These are phyloP conservation scores for Gymnopilus junonius DNA, from an alignment of 768 basidiomycete species.

Conservation along the genomic window DNA sequence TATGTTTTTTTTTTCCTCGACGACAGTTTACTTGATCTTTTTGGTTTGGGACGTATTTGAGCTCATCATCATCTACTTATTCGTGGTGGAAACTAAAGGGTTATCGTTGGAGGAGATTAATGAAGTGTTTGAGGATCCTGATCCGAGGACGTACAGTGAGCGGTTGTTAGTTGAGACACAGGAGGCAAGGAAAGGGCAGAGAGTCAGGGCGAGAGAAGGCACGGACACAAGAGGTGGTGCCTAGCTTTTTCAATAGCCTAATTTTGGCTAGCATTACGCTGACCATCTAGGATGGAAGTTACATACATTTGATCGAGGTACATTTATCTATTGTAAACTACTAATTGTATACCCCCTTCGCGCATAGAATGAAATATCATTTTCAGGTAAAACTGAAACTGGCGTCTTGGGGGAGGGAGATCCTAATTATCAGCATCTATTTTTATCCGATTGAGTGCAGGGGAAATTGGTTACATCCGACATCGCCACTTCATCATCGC, in stretches of 20 bases:
- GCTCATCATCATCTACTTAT: slow-evolving; percentile 48
- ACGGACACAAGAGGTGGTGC: background rate
- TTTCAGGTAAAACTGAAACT: background rate
- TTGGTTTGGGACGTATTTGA: slow-evolving; percentile 53
- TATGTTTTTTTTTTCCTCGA: background rate
- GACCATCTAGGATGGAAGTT: background rate
- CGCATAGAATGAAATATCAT: background rate
- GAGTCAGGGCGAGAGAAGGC: background rate
- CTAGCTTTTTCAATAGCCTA: background rate
- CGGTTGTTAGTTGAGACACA: slow-evolving; percentile 21
- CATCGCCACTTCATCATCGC: background rate
- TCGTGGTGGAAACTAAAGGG: slow-evolving; percentile 56
- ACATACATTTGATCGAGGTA: background rate
- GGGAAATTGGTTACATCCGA: background rate
- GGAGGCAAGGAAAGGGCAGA: slow-evolving; percentile 10
- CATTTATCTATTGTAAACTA: background rate
- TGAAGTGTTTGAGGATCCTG: slow-evolving; percentile 46
- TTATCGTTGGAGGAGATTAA: slow-evolving; percentile 56
- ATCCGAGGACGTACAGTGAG: slow-evolving; percentile 44
- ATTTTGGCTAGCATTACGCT: background rate
- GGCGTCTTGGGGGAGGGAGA: background rate
- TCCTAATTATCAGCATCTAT: background rate
- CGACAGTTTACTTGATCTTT: slow-evolving; percentile 54
- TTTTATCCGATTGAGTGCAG: background rate
- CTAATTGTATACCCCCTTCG: background rate